Evolutionary conservation across 164 flowering plant species (phyloP), one percentile per base, ranked within the genome.

Genomic region (Chimonanthus salicifolius): DNA sequence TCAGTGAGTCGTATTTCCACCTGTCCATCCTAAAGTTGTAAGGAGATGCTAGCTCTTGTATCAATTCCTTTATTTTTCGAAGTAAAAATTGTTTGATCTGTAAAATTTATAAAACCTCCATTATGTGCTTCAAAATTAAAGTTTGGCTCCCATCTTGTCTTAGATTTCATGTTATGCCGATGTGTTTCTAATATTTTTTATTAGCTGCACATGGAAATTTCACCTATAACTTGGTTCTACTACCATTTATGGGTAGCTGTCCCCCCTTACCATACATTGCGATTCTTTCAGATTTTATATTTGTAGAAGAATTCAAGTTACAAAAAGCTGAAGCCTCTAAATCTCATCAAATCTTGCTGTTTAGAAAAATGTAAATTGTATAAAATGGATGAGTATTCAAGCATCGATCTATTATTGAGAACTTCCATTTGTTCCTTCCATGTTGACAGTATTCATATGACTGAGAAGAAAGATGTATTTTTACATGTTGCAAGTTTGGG

Each of bases 401-500:
- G 45, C 5, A 66, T 62, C 47, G 71, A 48, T 58, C 13, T n/a
- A 60, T 46, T 7, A 66, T 21, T 54, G 58, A 62, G 49, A 47
- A 68, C 51, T 54, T 70, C n/a, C 62, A 6, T 64, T 51, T 11
- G 44, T 45, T 62, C 44, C 76, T 69, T 45, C 46, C 21, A 6
- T 75, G 16, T 47, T 77, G 67, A 60, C 82, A 84, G 88, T 48
- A 77, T 83, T 46, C 54, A 79, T 69, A 74, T 80, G 68, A 69
- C 74, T 49, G 81, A 74, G 67, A 68, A 76, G 50, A 68, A 64
- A 72, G 84, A 85, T 64, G 80, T 49, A 63, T 48, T 76, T 74
- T 60, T 87, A 63, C 69, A 64, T 70, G 64, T 87, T 75, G 82
- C 73, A 68, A 86, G 88, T 77, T 65, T 86, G 80, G 88, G 90